These are phyloP conservation scores for Hepatocystis sp. DNA, from an alignment of 169 alveolate species.

Conservation along the genomic window DNA sequence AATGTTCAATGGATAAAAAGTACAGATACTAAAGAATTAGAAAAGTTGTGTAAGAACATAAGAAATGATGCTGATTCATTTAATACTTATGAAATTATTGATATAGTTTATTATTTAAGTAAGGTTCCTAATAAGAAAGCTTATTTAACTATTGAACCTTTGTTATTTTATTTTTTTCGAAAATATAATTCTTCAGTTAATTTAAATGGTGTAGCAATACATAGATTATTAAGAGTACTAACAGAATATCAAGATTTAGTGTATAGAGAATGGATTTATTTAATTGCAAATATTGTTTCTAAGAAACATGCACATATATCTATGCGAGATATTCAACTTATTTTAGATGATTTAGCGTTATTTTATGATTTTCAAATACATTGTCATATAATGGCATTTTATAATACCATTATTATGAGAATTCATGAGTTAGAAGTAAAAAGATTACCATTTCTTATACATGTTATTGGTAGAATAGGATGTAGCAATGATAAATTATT, in stretches of 20 bases:
- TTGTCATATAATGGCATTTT: conserved; percentile 77
- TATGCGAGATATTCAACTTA: conserved; percentile 86
- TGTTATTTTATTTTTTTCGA: conserved; percentile 69
- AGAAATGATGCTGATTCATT: conserved; percentile 58
- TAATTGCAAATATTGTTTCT: conserved; percentile 81
- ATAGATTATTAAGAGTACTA: conserved; percentile 83
- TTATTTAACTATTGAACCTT: conserved; percentile 67
- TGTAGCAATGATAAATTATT: conserved; percentile 80
- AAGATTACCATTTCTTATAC: conserved; percentile 83
- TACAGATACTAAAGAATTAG: conserved; percentile 38
- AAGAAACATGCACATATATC: conserved; percentile 81
- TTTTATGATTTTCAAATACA: conserved; percentile 86
- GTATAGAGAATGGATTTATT: conserved; percentile 86
- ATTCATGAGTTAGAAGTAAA: conserved; percentile 81
- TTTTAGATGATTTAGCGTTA: conserved; percentile 84
- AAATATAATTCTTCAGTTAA: conserved; percentile 48
- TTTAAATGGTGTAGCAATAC: conserved; percentile 64
- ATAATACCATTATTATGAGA: conserved; percentile 77
- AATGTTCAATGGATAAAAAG: conserved; percentile 73
- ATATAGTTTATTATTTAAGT: conserved; percentile 50
- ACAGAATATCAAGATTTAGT: conserved; percentile 85
- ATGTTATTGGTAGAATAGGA: conserved; percentile 84
- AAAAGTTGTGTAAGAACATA: conserved; percentile 55
- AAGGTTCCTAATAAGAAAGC: conserved; percentile 42
- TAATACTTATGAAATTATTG: conserved; percentile 69